Base-by-base conservation (phyloP, 306 rosid species). In the Lupinus albus region DNA sequence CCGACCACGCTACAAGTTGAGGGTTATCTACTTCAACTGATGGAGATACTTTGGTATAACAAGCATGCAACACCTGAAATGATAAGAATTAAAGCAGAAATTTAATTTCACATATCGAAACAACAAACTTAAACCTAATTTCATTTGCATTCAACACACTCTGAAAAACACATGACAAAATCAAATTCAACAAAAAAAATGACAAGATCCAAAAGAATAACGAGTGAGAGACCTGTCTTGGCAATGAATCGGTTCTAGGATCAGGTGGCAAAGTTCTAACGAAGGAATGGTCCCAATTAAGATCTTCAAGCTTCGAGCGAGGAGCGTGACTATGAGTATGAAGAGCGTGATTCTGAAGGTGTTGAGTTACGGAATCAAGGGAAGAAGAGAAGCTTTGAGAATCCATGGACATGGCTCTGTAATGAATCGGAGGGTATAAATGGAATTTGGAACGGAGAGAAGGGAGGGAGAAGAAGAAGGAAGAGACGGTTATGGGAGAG, bases 221-320 rank as follows among this genome's bases (percentile, higher is more conserved):
- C 11, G 11, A 38, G 11, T 8, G 11, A 38, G 11, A 7, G 45
- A 39, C 97, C 99, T 93, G 91, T 72, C 99, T 76, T 0, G 96
- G 99, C 41, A 79, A 67, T 28, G 71, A 56, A 73, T 93, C 97
- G 56, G 88, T 73, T 50, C 90, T 80, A 7, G 89, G 91, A 85
- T 93, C 99, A 41, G 85, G 77, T 15, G 99, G 97, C 49, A 94
- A 73, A 38, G 64, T 83, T 46, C 89, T 61, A 1, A 85, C 87
- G 11, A 94, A 90, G 1, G 99, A 88, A 71, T 94, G 79, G 21
- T 94, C 96, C 99, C 99, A 94, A 67, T 78, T 85, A 36, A 93
- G 96, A 88, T 86, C 92, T 68, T 93, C 78, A 17, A 93, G 99
- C 62, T 61, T 85, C 74, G 55, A 41, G 45, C 70, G 13, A 42